These are phyloP conservation scores for Penicillium manginii DNA, from an alignment of 495 filamentous ascomycete genomes.

Conservation along the genomic window DNA sequence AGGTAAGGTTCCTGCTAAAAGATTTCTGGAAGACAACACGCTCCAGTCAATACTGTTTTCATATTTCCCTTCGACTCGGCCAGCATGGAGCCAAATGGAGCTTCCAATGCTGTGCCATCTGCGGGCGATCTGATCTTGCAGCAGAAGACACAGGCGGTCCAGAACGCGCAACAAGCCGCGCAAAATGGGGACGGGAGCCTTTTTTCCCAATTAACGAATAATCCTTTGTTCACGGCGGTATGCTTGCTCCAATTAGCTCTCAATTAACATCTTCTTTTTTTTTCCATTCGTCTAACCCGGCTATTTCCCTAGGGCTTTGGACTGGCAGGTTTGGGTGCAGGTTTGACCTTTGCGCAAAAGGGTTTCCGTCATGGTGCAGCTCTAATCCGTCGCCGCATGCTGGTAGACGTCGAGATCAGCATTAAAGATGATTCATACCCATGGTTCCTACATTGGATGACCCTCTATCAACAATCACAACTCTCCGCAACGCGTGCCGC, in stretches of 20 bases:
- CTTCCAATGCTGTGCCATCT: conserved; percentile 37
- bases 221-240: conserved; percentile 74
- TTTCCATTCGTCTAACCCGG: neutral
- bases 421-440: conserved; percentile 90
- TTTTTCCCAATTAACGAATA: conserved; percentile 59
- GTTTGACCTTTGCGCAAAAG: conserved; percentile 73
- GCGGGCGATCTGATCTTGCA: conserved; percentile 44
- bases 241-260: conserved; percentile 12
- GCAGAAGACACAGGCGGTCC: conserved; percentile 41
- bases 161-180: conserved; percentile 33
- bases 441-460: conserved; percentile 95
- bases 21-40: too few relatives aligned
- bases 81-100: conserved; percentile 49
- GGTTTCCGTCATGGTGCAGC: conserved; percentile 67
- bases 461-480: conserved; percentile 70
- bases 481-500: conserved; percentile 41
- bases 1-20: too few relatives aligned
- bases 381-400: conserved; percentile 79
- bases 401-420: conserved; percentile 93
- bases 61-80: conserved; percentile 6
- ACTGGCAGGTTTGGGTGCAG: conserved; percentile 83
- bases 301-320: conserved; percentile 65
- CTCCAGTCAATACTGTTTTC: neutral
- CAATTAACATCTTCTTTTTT: neutral
- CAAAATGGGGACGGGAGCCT: conserved; percentile 44